These are phyloP conservation scores for Lolium multiflorum DNA, from an alignment of 176 grass and related monocot genomes.

Conservation along the genomic window DNA sequence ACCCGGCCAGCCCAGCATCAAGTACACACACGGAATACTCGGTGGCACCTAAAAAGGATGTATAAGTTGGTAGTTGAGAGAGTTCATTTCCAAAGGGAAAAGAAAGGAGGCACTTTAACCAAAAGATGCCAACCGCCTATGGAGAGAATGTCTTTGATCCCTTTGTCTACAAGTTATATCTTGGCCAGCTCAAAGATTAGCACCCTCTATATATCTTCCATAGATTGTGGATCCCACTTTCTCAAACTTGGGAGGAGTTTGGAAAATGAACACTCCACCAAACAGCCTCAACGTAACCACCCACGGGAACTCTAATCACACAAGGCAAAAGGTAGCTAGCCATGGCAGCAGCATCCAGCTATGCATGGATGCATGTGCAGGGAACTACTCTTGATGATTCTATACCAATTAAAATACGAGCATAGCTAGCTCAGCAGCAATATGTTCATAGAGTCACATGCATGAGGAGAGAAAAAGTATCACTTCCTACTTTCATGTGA, in stretches of 20 bases:
- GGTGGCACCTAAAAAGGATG: constrained; percentile 56
- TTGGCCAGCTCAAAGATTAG: constrained; percentile 50
- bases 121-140: constrained; percentile 64
- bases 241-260: constrained; percentile 47
- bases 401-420: not conserved
- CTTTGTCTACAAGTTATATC: constrained; percentile 63
- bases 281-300: constrained; percentile 51
- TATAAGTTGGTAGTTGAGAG: constrained; percentile 50
- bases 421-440: constrained; percentile 4
- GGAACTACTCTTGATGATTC: constrained; percentile 4
- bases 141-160: constrained; percentile 66
- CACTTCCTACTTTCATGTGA: constrained; percentile 17
- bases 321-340: constrained; percentile 20
- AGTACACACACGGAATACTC: constrained; percentile 49
- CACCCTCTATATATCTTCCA: constrained; percentile 29
- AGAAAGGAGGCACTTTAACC: constrained; percentile 56
- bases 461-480: not conserved
- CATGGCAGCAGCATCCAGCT: not conserved
- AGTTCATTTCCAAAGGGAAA: constrained; percentile 17
- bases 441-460: not conserved
- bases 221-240: constrained; percentile 66
- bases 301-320: constrained; percentile 42
- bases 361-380: constrained; percentile 35
- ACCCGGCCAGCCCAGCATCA: constrained; percentile 28
- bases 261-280: constrained; percentile 41